Evolutionary conservation across 129 eudicot genomes (phyloP).

Genomic region (Arctium minus): DNA sequence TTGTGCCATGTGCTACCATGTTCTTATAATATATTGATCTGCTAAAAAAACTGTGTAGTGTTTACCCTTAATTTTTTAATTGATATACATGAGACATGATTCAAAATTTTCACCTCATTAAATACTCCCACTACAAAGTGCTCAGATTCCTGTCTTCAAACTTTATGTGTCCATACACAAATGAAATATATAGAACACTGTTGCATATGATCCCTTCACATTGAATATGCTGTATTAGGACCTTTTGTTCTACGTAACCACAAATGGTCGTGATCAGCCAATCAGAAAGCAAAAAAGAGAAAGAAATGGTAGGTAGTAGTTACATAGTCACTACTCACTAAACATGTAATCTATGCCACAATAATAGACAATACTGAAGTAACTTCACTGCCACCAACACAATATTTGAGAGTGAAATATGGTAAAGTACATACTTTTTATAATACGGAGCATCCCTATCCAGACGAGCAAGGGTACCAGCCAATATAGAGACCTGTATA

Average conservation of each 20-base stretch:
- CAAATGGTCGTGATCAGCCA: not conserved
- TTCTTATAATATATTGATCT: no score
- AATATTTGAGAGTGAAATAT: not conserved
- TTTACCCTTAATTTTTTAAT: no score
- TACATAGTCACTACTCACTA: not conserved
- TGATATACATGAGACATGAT: no score
- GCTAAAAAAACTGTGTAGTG: no score
- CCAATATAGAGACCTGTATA: slow-evolving; percentile 92
- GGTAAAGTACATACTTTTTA: slow-evolving; percentile 56
- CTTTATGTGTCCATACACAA: not conserved
- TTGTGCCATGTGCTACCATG: no score
- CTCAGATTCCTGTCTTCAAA: not conserved
- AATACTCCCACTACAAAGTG: no score
- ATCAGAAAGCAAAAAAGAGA: not conserved
- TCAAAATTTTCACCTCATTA: no score
- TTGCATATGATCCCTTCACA: not conserved
- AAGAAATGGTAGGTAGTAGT: not conserved
- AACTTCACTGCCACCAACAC: not conserved
- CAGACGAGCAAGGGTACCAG: slow-evolving; percentile 96
- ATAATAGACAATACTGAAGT: not conserved
- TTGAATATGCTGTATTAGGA: not conserved
- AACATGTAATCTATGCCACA: not conserved
- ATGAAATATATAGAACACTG: not conserved
- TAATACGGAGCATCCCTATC: slow-evolving; percentile 97
- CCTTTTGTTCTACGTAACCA: not conserved